Conservation (phyloP, 2,329 filamentous ascomycete genomes). For the Epichloe gansuensis region DNA sequence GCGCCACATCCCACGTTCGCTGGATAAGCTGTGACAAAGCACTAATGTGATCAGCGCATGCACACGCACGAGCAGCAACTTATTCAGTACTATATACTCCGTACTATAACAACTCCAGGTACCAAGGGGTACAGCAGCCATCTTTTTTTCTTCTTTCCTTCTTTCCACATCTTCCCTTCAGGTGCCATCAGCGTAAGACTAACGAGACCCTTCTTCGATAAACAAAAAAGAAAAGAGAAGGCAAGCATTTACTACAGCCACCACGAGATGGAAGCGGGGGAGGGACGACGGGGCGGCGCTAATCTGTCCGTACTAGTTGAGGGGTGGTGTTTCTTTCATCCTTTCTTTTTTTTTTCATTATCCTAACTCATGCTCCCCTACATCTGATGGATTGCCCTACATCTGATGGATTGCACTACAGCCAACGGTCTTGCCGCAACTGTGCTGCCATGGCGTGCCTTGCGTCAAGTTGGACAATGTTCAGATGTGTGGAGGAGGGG, state of each 20-base stretch:
- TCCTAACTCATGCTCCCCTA: neutral
- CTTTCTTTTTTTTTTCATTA: neutral
- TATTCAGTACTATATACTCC: too few relatives aligned
- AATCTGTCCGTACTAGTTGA: neutral
- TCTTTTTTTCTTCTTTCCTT: neutral
- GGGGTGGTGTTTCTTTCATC: neutral
- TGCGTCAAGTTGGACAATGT: neutral
- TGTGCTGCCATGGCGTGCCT: neutral
- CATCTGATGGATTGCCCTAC: neutral
- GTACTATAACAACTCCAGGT: neutral
- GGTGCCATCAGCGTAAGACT: neutral
- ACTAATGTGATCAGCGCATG: neutral
- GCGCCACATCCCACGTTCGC: neutral
- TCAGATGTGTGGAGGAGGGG: slow-evolving; percentile 1
- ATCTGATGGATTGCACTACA: neutral
- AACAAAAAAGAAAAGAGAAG: neutral
- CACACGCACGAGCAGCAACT: too few relatives aligned
- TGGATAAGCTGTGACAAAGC: neutral
- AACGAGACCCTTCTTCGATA: neutral
- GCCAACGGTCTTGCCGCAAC: neutral
- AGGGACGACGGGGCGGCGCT: neutral
- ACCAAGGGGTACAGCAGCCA: neutral
- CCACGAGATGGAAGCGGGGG: neutral
- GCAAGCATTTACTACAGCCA: neutral
- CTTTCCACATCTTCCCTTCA: neutral